These are phyloP conservation scores for Geranomyces michiganensis DNA, from an alignment of 192 early-diverging fungal genomes.

Conservation along the genomic window DNA sequence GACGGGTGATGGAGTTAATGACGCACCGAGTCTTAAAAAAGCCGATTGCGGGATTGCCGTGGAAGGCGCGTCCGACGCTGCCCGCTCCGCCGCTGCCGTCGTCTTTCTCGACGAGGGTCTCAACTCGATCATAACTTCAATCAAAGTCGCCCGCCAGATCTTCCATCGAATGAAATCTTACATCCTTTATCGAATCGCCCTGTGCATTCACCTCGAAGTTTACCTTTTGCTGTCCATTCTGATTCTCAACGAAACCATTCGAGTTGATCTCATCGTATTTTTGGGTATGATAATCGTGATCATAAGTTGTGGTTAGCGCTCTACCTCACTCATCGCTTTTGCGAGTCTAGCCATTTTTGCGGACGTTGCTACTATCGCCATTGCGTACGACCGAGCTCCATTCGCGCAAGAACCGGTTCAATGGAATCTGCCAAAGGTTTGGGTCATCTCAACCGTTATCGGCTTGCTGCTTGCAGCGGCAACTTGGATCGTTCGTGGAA, in stretches of 20 bases:
- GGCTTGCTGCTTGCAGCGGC: slow-evolving; percentile 24
- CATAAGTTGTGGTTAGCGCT: too few relatives aligned
- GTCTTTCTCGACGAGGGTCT: slow-evolving; percentile 91
- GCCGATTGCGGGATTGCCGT: slow-evolving; percentile 89
- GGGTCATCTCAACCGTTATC: slow-evolving; percentile 23
- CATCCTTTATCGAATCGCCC: slow-evolving; percentile 34
- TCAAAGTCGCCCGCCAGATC: slow-evolving; percentile 87
- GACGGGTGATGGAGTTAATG: slow-evolving; percentile 88
- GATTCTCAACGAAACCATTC: slow-evolving; percentile 58
- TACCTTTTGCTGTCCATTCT: slow-evolving; percentile 16
- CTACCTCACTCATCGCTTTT: slow-evolving; percentile 71
- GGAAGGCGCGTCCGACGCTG: slow-evolving; percentile 93
- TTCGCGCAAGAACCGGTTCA: slow-evolving; percentile 26
- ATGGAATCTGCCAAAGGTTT: slow-evolving; percentile 24
- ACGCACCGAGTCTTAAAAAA: slow-evolving; percentile 85
- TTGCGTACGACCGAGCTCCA: slow-evolving; percentile 30
- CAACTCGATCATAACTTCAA: slow-evolving; percentile 87
- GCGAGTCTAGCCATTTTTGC: slow-evolving; percentile 91
- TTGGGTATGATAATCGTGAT: too few relatives aligned
- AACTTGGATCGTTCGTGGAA: slow-evolving; percentile 29
- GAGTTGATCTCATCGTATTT: slow-evolving; percentile 85
- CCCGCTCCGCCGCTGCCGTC: slow-evolving; percentile 95
- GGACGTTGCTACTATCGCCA: slow-evolving; percentile 71
- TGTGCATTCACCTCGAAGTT: slow-evolving; percentile 18
- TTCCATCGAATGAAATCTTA: slow-evolving; percentile 83